These are phyloP conservation scores for Lactarius trivialis DNA, from an alignment of 768 basidiomycete species.

Conservation along the genomic window DNA sequence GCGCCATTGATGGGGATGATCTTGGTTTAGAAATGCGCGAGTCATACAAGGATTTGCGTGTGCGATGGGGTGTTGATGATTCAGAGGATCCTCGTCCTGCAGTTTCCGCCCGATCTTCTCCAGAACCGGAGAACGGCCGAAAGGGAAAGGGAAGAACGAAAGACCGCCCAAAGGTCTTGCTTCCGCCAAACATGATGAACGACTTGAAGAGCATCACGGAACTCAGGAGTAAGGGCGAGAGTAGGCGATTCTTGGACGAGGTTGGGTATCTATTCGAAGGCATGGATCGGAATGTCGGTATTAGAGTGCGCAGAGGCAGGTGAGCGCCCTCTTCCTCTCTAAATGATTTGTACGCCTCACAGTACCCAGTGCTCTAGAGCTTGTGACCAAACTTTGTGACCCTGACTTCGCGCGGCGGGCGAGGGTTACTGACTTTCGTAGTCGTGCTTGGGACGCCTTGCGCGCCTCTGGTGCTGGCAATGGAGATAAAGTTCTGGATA, in stretches of 20 bases:
- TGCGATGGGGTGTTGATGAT: slow-evolving; percentile 76
- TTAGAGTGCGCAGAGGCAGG: slow-evolving; percentile 65
- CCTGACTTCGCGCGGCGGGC: slow-evolving; percentile 72
- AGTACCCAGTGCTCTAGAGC: slow-evolving; percentile 60
- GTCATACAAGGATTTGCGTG: slow-evolving; percentile 66
- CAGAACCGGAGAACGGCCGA: slow-evolving; percentile 31
- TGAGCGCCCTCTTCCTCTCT: slow-evolving; percentile 26
- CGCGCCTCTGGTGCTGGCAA: slow-evolving; percentile 50
- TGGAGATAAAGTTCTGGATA: slow-evolving; percentile 64
- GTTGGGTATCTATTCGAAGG: slow-evolving; percentile 84
- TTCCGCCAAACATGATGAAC: slow-evolving; percentile 60
- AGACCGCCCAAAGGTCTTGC: slow-evolving; percentile 24
- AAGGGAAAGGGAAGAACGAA: slow-evolving; percentile 34
- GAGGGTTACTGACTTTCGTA: slow-evolving; percentile 67
- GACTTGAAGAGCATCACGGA: slow-evolving; percentile 77
- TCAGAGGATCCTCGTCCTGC: slow-evolving; percentile 57
- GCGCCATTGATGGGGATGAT: slow-evolving; percentile 30
- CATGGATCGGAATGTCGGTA: slow-evolving; percentile 45
- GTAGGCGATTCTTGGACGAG: slow-evolving; percentile 73
- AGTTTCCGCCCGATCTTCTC: slow-evolving; percentile 10
- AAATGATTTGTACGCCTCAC: background rate
- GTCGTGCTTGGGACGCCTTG: slow-evolving; percentile 63
- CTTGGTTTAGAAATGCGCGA: slow-evolving; percentile 53
- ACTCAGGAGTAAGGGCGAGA: slow-evolving; percentile 73
- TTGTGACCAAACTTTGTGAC: slow-evolving; percentile 68